Evolutionary conservation across 176 grass and related monocot genomes (phyloP).

Genomic region (Pharus latifolius): DNA sequence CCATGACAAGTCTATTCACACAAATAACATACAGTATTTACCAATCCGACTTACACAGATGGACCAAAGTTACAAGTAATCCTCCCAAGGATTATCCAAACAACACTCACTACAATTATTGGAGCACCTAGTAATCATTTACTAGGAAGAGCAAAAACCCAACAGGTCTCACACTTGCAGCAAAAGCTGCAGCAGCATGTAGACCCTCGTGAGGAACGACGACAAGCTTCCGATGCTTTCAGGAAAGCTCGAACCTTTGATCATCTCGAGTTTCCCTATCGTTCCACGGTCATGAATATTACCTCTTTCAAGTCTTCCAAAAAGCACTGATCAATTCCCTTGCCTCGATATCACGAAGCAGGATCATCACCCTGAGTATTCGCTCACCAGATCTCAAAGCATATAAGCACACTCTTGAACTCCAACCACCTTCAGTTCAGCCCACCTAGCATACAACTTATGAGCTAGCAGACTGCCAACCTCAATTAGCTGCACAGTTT

Average conservation of each 20-base stretch:
- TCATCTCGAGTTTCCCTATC: not conserved
- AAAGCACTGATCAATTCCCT: conserved; percentile 7
- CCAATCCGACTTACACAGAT: not conserved
- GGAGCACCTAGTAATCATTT: conserved; percentile 12
- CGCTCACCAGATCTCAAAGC: not conserved
- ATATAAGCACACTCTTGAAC: conserved; percentile 14
- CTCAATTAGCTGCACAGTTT: conserved; percentile 57
- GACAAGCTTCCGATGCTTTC: conserved; percentile 7
- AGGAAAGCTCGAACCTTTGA: not conserved
- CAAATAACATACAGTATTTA: not conserved
- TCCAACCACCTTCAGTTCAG: conserved; percentile 11
- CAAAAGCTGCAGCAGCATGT: conserved; percentile 22
- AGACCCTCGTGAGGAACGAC: not conserved
- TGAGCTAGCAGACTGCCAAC: not conserved
- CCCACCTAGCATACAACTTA: conserved; percentile 4
- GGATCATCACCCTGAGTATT: not conserved
- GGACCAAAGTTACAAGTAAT: not conserved
- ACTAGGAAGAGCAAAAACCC: not conserved
- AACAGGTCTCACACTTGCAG: conserved; percentile 19
- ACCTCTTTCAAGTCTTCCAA: not conserved
- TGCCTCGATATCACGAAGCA: conserved; percentile 1
- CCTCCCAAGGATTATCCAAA: conserved; percentile 23
- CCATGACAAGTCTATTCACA: not conserved
- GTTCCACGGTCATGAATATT: not conserved
- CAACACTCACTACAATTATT: not conserved